A percentile compares a stretch with the other conserved stretches of the same genome.
phyloP scores from a whole-genome alignment of 2,329 filamentous ascomycete genomes.

The Fusarium oxysporum region DNA sequence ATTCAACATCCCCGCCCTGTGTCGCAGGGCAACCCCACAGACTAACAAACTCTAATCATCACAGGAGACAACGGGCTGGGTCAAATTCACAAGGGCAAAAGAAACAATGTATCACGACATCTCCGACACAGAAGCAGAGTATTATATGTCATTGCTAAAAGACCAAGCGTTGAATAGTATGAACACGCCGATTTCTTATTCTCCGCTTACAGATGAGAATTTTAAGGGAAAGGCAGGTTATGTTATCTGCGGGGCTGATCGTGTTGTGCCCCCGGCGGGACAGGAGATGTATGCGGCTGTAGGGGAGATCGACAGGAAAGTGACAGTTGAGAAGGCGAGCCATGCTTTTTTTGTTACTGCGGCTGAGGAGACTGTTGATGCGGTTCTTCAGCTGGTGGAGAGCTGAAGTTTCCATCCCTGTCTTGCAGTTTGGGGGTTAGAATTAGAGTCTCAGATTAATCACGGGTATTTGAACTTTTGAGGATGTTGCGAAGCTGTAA shows the following conservation, averaged over 20 bases:
- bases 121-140: not conserved
- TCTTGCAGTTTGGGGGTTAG: no score
- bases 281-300: slow-evolving; percentile 8
- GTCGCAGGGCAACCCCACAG: not conserved
- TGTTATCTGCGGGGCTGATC: slow-evolving; percentile 6
- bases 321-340: slow-evolving; percentile 1
- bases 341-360: slow-evolving; percentile 11
- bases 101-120: slow-evolving; percentile 18
- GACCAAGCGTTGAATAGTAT: slow-evolving; percentile 2
- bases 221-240: not conserved
- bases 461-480: no score
- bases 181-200: slow-evolving; percentile 1
- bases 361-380: not conserved
- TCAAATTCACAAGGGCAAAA: not conserved
- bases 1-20: not conserved
- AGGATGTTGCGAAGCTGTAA: fast-evolving
- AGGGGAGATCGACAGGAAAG: not conserved
- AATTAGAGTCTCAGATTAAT: not conserved
- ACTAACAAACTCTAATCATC: not conserved
- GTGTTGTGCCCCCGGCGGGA: not conserved
- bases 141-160: not conserved
- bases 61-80: slow-evolving; percentile 3
- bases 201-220: not conserved
- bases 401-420: not conserved
- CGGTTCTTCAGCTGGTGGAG: not conserved